These are phyloP conservation scores for Tanozyma kutaoensis DNA, from an alignment of 805 yeast species.

Conservation along the genomic window DNA sequence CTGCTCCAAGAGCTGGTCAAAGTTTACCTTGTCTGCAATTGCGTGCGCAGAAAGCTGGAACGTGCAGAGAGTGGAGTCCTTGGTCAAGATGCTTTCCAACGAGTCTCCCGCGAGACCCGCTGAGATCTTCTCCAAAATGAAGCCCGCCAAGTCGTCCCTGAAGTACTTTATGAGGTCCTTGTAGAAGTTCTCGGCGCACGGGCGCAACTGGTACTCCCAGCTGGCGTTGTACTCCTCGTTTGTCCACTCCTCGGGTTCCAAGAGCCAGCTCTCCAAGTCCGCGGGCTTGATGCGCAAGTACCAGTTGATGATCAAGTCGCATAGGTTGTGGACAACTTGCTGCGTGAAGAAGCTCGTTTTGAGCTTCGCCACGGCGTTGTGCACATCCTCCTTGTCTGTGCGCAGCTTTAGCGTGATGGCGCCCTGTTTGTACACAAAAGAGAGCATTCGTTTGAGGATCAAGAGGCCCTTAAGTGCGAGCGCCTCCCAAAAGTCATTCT, in stretches of 20 bases:
- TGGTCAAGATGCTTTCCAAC: slow-evolving; percentile 42
- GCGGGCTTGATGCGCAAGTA: slow-evolving; percentile 61
- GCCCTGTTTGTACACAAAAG: slow-evolving; percentile 51
- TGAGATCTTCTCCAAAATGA: slow-evolving; percentile 48
- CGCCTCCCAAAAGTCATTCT: slow-evolving; percentile 60
- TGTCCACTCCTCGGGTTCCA: slow-evolving; percentile 90
- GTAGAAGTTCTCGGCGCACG: slow-evolving; percentile 78
- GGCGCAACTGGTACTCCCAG: slow-evolving; percentile 76
- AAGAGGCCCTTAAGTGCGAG: slow-evolving; percentile 53
- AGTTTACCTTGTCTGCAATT: slow-evolving; percentile 51
- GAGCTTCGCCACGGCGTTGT: slow-evolving; percentile 39
- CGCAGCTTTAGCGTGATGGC: slow-evolving; percentile 52
- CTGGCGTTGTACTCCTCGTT: slow-evolving; percentile 64
- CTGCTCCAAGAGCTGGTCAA: slow-evolving; percentile 46
- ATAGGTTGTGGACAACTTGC: slow-evolving; percentile 39
- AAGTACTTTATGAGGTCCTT: slow-evolving; percentile 59
- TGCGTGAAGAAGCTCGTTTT: slow-evolving; percentile 45
- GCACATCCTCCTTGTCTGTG: slow-evolving; percentile 52
- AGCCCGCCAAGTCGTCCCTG: slow-evolving; percentile 38
- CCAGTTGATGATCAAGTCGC: slow-evolving; percentile 57
- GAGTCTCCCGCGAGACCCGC: slow-evolving; percentile 17
- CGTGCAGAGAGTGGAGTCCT: slow-evolving; percentile 73
- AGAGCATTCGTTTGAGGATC: slow-evolving; percentile 51
- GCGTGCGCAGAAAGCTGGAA: slow-evolving; percentile 66
- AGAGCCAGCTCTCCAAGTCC: slow-evolving; percentile 71